Evolutionary conservation across 2,329 filamentous ascomycete genomes (phyloP), one percentile per base, ranked within the genome.

Genomic region (Cercospora sesami): DNA sequence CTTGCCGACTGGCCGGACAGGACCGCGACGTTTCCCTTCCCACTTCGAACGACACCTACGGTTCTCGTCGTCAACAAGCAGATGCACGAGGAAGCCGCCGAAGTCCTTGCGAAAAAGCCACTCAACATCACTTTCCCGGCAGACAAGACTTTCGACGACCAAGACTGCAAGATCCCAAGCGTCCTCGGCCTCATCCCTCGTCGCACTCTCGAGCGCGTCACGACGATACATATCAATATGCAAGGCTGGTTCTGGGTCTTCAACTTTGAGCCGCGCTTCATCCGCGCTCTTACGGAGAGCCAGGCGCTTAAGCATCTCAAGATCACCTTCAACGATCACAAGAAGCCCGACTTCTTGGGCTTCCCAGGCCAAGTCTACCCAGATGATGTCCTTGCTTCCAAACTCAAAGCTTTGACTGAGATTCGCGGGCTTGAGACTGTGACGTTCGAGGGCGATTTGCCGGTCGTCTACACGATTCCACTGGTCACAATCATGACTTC

Each of bases 21-120:
- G 45, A 16, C 51, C 8, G 9, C 65, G 59, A 48, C 18, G 7
- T 61, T 67, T 16, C 60, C 66, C 2, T 68, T 70, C 18, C 66
- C 69, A 2, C 23, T 58, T 12, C 68, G 60, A 31, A 70, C 57
- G 12, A 78, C 78, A 2, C 79, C 78, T 0, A 75, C 69, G 16
- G 66, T 80, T 26, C 71, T 80, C 2, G 75, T 79, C 4, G 51
- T 80, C 68, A 79, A 78, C 71, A 75, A 72, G 39, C 76, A 79
- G 58, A 77, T 78, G 68, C 69, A 69, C n/a, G 28, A 60, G 5
- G 79, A 80, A 65, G 76, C 77, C 3, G 64, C 70, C 8, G 30
- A 69, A 14, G 63, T 77, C 14, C 72, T 80, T 21, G 71, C 72
- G 66, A 68, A 69, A 31, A 76, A 77, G 67, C 72, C 77, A 1